These are phyloP conservation scores for Penicillium soppii DNA, from an alignment of 495 filamentous ascomycete species.

Conservation along the genomic window DNA sequence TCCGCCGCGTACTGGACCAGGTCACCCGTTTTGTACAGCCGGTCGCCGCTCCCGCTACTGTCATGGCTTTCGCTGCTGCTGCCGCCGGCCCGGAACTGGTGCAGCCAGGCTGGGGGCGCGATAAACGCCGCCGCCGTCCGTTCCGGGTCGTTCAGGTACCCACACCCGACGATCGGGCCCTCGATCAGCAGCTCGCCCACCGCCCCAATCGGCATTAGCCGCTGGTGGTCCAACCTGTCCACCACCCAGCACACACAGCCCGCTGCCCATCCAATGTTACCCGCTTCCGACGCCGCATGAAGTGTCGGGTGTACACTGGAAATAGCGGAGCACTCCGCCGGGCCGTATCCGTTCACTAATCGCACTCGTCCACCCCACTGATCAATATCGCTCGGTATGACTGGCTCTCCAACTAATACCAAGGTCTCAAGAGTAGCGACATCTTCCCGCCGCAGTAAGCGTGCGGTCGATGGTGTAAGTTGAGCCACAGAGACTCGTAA, in stretches of 20 bases:
- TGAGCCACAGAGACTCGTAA: too few relatives aligned
- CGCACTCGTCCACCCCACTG: constrained; percentile 1
- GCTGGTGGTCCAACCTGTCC: constrained; percentile 26
- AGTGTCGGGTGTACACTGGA: not conserved
- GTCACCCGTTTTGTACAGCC: constrained; percentile 52
- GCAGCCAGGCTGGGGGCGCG: not conserved
- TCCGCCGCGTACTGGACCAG: constrained; percentile 37
- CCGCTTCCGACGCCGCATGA: too few relatives aligned
- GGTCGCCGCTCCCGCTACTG: not conserved
- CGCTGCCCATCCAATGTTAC: too few relatives aligned
- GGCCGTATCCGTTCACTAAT: not conserved
- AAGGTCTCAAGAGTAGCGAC: not conserved
- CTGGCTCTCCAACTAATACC: constrained; percentile 15
- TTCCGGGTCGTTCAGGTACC: constrained; percentile 28
- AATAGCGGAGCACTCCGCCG: not conserved
- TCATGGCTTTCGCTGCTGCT: too few relatives aligned
- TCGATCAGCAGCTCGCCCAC: constrained; percentile 41
- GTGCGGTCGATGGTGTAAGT: too few relatives aligned
- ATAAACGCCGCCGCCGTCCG: not conserved
- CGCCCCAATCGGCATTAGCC: constrained; percentile 33
- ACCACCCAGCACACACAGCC: constrained; percentile 18
- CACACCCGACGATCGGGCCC: constrained; percentile 34
- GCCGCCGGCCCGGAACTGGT: too few relatives aligned
- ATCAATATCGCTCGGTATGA: not conserved
- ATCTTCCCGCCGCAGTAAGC: not conserved